Percentiles rank a stretch among this genome's conserved stretches.
Evolutionary conservation across 345 rosid genomes (phyloP).

Genomic region (Eucalyptus albens): DNA sequence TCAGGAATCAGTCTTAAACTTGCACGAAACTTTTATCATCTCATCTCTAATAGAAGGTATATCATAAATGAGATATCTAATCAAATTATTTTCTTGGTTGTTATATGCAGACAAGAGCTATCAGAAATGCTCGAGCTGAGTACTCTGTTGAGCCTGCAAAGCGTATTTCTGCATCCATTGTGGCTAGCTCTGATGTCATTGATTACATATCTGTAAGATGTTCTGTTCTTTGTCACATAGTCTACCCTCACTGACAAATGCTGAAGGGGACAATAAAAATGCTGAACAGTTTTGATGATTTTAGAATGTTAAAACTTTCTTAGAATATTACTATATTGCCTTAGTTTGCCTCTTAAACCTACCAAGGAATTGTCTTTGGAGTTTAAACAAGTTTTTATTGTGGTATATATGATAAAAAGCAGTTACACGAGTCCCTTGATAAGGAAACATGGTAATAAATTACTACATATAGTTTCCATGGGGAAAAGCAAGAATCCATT

Average conservation of each 20-base stretch:
- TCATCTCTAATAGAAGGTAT: neutral
- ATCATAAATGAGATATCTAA: neutral
- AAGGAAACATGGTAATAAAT: neutral
- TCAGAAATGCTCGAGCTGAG: constrained; percentile 94
- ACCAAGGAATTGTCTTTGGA: neutral
- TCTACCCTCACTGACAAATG: neutral
- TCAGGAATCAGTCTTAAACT: neutral
- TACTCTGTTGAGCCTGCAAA: constrained; percentile 94
- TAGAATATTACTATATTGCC: neutral
- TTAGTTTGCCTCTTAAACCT: neutral
- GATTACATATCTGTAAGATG: constrained; percentile 76
- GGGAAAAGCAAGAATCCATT: neutral
- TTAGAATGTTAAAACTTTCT: neutral
- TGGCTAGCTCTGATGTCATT: constrained; percentile 70
- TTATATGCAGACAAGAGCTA: constrained; percentile 60
- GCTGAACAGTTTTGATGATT: neutral
- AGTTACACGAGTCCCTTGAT: neutral
- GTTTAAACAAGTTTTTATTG: neutral
- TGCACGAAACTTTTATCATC: neutral
- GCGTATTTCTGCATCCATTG: constrained; percentile 86
- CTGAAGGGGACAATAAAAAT: neutral
- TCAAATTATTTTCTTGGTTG: neutral
- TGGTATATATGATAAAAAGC: neutral
- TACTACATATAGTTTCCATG: neutral
- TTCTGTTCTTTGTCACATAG: neutral